These are phyloP conservation scores for Microbotryum lychnidis-dioicae DNA, from an alignment of 1,284 basidiomycete genomes.

Conservation along the genomic window DNA sequence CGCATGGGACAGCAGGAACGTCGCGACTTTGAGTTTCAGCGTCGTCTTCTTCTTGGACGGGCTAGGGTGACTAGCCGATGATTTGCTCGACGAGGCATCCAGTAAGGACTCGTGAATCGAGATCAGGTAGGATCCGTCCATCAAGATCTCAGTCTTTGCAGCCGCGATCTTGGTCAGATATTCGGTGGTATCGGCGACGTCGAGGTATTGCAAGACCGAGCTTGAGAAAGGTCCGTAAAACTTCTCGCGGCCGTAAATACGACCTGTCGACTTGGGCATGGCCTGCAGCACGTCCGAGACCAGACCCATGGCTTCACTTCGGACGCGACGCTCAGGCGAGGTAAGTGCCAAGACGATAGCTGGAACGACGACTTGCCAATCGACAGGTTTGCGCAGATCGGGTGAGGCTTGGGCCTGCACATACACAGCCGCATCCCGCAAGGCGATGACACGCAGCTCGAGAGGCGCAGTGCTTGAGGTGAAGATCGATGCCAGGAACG, in stretches of 20 bases:
- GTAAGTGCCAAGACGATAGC: conserved; percentile 61
- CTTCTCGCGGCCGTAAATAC: conserved; percentile 71
- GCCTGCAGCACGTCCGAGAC: conserved; percentile 47
- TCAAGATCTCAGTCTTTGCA: conserved; percentile 55
- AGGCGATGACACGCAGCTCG: conserved; percentile 58
- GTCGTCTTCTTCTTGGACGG: conserved; percentile 52
- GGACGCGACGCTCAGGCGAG: conserved; percentile 48
- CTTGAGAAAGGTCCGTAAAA: conserved; percentile 72
- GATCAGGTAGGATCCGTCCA: conserved; percentile 59
- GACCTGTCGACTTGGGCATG: conserved; percentile 43
- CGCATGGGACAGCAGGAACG: conserved; percentile 75
- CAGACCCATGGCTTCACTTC: conserved; percentile 58
- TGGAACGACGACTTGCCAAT: conserved; percentile 84
- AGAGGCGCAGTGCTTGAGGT: conserved; percentile 38
- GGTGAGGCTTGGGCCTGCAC: conserved; percentile 48
- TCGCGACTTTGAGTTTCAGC: conserved; percentile 64
- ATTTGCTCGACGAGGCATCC: conserved; percentile 46
- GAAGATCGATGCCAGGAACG: conserved; percentile 71
- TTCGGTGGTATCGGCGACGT: conserved; percentile 57
- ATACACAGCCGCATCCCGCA: conserved; percentile 62
- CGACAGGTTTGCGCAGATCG: conserved; percentile 34
- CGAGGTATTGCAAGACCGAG: conserved; percentile 49
- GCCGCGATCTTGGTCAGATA: conserved; percentile 57
- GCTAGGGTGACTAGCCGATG: not conserved
- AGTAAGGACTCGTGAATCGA: conserved; percentile 58